These are phyloP conservation scores for Hordeum pubiflorum DNA, from an alignment of 202 grass and related monocot genomes.

Conservation along the genomic window DNA sequence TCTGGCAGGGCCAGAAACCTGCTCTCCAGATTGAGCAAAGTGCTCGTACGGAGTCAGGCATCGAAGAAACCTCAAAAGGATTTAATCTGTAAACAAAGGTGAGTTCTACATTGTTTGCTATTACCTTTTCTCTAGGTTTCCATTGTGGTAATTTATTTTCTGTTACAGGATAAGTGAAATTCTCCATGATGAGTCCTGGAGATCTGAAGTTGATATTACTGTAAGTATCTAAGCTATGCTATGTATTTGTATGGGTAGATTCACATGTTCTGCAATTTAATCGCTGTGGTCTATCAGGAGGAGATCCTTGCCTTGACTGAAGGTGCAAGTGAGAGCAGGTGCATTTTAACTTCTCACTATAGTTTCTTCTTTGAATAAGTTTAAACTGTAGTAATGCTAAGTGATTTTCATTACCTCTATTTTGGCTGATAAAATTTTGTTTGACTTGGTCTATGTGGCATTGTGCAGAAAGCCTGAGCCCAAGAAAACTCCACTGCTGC, in stretches of 20 bases:
- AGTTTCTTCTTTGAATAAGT: slow-evolving; percentile 1
- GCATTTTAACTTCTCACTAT: slow-evolving; percentile 4
- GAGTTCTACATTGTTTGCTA: slow-evolving; percentile 15
- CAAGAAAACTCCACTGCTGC: slow-evolving; percentile 58
- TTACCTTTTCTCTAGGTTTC: neutral
- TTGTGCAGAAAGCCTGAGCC: slow-evolving; percentile 50
- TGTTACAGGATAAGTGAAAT: slow-evolving; percentile 78
- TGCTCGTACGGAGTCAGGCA: slow-evolving; percentile 60
- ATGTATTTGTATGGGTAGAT: slow-evolving; percentile 7
- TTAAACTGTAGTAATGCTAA: neutral
- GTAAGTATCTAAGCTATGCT: slow-evolving; percentile 48
- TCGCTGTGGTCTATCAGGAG: slow-evolving; percentile 48
- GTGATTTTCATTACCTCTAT: slow-evolving; percentile 8
- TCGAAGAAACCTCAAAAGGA: slow-evolving; percentile 72
- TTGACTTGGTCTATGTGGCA: slow-evolving; percentile 18
- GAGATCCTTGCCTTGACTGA: slow-evolving; percentile 68
- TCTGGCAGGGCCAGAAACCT: slow-evolving; percentile 76
- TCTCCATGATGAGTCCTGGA: slow-evolving; percentile 53
- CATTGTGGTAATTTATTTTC: slow-evolving; percentile 25
- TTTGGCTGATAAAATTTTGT: neutral
- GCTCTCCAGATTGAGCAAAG: slow-evolving; percentile 89
- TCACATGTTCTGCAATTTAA: slow-evolving; percentile 23
- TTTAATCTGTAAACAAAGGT: slow-evolving; percentile 69
- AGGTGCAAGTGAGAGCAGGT: slow-evolving; percentile 54
- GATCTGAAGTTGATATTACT: slow-evolving; percentile 53